Evolutionary conservation across 192 early-diverging fungal species (phyloP).

Genomic region (Coemansia sp.): DNA sequence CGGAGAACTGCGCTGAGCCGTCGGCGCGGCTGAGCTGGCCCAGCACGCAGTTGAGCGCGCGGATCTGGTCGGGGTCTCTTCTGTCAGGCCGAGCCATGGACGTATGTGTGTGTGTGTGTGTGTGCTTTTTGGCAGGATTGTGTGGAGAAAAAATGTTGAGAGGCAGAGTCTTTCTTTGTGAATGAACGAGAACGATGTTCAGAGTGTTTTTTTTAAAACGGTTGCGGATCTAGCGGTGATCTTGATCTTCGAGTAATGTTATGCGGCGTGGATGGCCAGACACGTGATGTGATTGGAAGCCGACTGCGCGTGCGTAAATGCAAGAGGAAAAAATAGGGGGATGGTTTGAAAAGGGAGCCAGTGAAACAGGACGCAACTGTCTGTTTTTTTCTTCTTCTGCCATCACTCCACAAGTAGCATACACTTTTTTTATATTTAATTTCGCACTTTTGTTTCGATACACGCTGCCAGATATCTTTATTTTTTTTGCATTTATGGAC

Average conservation of each 20-base stretch:
- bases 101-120: neutral
- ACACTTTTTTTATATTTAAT: neutral
- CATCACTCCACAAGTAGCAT: neutral
- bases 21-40: conserved; percentile 73
- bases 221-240: too few species aligned
- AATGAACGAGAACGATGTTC: too few species aligned
- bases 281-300: neutral
- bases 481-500: neutral
- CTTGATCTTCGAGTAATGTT: too few species aligned
- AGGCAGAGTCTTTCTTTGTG: too few species aligned
- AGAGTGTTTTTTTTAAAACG: too few species aligned
- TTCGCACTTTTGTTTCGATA: neutral
- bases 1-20: conserved; percentile 81
- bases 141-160: too few species aligned
- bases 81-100: conserved; percentile 53
- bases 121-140: too few species aligned
- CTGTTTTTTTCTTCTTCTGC: neutral
- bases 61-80: conserved; percentile 59
- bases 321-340: neutral
- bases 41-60: conserved; percentile 67
- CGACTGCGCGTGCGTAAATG: too few species aligned
- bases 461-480: neutral
- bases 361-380: too few species aligned
- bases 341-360: neutral
- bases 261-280: too few species aligned